Percentiles rank a stretch among this genome's conserved stretches.
phyloP scores from a whole-genome alignment of 1,139 yeast genomes.

The Hyphopichia burtonii region DNA sequence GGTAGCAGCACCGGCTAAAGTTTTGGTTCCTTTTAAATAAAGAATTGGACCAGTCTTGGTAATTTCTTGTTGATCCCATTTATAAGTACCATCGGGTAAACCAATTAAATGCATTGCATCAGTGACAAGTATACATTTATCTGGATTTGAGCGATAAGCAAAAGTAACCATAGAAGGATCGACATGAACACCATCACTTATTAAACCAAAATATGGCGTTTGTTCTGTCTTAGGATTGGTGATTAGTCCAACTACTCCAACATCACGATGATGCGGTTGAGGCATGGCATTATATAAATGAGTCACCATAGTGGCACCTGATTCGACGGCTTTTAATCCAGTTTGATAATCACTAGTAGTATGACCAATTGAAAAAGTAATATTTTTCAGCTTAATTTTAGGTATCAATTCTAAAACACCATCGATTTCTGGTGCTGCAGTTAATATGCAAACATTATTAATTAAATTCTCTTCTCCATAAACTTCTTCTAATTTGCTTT shows the following conservation, averaged over 20 bases:
- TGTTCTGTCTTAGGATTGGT: slow-evolving; percentile 35
- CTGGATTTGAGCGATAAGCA: slow-evolving; percentile 55
- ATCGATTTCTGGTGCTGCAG: slow-evolving; percentile 63
- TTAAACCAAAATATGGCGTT: slow-evolving; percentile 56
- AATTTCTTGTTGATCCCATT: slow-evolving; percentile 50
- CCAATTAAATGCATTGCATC: slow-evolving; percentile 63
- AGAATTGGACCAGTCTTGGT: slow-evolving; percentile 51
- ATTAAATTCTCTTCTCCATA: slow-evolving; percentile 41
- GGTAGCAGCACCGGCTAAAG: slow-evolving; percentile 65
- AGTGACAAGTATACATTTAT: slow-evolving; percentile 57
- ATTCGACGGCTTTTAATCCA: slow-evolving; percentile 47
- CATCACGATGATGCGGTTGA: slow-evolving; percentile 62
- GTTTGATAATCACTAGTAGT: slow-evolving; percentile 50
- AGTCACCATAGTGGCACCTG: slow-evolving; percentile 61
- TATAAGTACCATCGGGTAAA: slow-evolving; percentile 49
- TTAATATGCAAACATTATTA: slow-evolving; percentile 49
- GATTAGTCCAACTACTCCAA: slow-evolving; percentile 58
- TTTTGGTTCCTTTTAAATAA: slow-evolving; percentile 54
- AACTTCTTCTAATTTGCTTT: slow-evolving; percentile 35
- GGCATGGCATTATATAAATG: slow-evolving; percentile 71
- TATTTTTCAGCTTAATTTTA: slow-evolving; percentile 28
- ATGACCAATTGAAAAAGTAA: slow-evolving; percentile 58
- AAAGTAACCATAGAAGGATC: slow-evolving; percentile 56
- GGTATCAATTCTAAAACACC: slow-evolving; percentile 55
- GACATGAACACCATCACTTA: slow-evolving; percentile 64